Evolutionary conservation across 2,329 filamentous ascomycete species (phyloP).

Genomic region (Xylaria digitata): DNA sequence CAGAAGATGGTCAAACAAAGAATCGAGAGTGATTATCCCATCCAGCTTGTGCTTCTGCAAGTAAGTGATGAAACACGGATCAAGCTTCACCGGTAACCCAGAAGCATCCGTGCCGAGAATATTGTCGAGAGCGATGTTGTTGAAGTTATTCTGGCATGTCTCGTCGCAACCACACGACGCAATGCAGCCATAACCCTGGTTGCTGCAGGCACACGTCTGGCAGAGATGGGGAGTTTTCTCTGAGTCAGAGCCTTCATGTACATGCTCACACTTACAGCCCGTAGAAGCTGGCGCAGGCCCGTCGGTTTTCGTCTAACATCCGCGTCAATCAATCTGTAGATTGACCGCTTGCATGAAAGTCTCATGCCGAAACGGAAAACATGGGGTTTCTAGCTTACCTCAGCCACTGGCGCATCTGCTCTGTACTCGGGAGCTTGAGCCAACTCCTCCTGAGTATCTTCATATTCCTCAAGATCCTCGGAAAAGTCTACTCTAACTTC

Average conservation of each 20-base stretch:
- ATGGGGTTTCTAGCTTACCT: conserved; percentile 29
- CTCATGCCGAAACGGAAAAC: background rate
- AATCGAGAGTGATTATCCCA: conserved; percentile 34
- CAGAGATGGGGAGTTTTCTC: conserved; percentile 28
- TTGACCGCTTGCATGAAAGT: background rate
- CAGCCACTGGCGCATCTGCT: conserved; percentile 36
- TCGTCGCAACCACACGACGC: conserved; percentile 40
- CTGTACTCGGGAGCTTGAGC: conserved; percentile 27
- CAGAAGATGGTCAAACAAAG: conserved; percentile 38
- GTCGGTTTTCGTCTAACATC: conserved; percentile 29
- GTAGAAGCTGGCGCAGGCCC: conserved; percentile 14
- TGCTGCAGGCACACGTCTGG: conserved; percentile 35
- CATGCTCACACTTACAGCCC: conserved; percentile 31
- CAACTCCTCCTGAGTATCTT: conserved; percentile 31
- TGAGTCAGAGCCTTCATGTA: conserved; percentile 13
- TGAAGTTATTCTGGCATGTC: conserved; percentile 40
- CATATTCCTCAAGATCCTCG: conserved; percentile 30
- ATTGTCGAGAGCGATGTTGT: conserved; percentile 35
- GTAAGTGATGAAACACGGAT: conserved; percentile 35
- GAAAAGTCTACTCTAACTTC: conserved; percentile 33
- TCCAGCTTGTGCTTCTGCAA: conserved; percentile 31
- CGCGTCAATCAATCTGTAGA: conserved; percentile 19
- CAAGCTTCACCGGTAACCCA: conserved; percentile 19
- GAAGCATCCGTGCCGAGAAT: conserved; percentile 31
- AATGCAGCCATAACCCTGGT: conserved; percentile 38